These are phyloP conservation scores for Pestalotiopsis sp. DNA, from an alignment of 2,329 filamentous ascomycete species.

Conservation along the genomic window DNA sequence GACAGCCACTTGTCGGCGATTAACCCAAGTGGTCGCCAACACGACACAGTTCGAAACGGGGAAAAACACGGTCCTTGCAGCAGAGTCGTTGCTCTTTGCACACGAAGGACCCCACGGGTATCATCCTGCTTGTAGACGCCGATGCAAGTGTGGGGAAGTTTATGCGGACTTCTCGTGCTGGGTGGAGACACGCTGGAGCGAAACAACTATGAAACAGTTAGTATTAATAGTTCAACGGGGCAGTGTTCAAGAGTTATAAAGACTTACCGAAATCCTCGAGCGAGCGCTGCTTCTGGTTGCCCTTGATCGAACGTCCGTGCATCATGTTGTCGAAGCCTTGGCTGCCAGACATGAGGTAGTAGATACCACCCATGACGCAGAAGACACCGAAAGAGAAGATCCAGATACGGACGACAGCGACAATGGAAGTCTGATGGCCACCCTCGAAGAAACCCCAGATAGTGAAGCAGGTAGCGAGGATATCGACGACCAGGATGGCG, in stretches of 20 bases:
- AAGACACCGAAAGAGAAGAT: constrained; percentile 90
- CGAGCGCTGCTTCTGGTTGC: constrained; percentile 79
- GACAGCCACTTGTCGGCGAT: constrained; percentile 23
- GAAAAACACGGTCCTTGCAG: background rate
- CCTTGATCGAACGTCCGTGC: constrained; percentile 85
- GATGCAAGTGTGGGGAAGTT: constrained; percentile 22
- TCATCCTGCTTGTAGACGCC: constrained; percentile 12
- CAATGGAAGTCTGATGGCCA: constrained; percentile 71
- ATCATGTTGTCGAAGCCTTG: constrained; percentile 87
- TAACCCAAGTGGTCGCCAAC: constrained; percentile 26
- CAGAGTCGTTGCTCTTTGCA: constrained; percentile 21
- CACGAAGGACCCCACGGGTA: constrained; percentile 1
- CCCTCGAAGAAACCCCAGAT: constrained; percentile 82
- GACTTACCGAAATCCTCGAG: constrained; percentile 87
- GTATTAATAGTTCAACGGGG: constrained; percentile 26
- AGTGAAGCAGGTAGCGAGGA: constrained; percentile 83
- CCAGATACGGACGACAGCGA: constrained; percentile 87
- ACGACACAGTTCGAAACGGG: constrained; percentile 36
- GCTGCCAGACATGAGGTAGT: constrained; percentile 82
- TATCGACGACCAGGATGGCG: constrained; percentile 80
- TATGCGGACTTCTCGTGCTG: constrained; percentile 89
- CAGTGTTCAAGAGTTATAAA: constrained; percentile 8
- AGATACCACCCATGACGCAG: constrained; percentile 73
- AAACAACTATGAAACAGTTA: constrained; percentile 71
- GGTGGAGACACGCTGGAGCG: constrained; percentile 85